A percentile compares a stretch with the other conserved stretches of the same genome.
phyloP scores from a whole-genome alignment of 2,329 filamentous ascomycete species.

The Alternaria brassicicola region DNA sequence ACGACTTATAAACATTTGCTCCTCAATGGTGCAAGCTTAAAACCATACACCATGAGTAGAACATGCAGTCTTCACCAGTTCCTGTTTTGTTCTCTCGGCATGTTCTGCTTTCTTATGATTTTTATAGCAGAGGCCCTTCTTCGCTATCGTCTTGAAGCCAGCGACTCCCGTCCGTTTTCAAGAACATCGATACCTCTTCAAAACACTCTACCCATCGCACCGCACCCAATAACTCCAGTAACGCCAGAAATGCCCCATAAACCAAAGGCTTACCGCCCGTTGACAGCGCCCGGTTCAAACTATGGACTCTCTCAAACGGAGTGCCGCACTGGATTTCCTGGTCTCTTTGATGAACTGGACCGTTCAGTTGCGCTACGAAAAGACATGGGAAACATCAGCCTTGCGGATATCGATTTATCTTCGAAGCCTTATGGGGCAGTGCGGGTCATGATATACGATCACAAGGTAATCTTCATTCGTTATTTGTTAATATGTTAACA shows the following conservation, averaged over 20 bases:
- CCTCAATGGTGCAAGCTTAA: neutral
- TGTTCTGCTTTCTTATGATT: slow-evolving; percentile 6
- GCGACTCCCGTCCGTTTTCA: neutral
- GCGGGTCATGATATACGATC: slow-evolving; percentile 39
- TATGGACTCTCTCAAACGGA: slow-evolving; percentile 10
- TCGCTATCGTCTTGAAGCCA: slow-evolving; percentile 8
- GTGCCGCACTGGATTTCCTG: slow-evolving; percentile 29
- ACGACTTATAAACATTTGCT: neutral
- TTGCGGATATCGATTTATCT: slow-evolving; percentile 26
- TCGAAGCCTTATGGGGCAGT: slow-evolving; percentile 28
- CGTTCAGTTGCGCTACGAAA: slow-evolving; percentile 20
- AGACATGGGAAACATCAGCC: slow-evolving; percentile 17
- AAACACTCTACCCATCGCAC: neutral
- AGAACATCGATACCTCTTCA: neutral
- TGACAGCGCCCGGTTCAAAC: neutral
- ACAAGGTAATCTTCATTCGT: slow-evolving; percentile 22
- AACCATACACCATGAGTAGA: neutral
- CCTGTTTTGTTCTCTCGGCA: neutral
- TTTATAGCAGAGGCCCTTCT: slow-evolving; percentile 2
- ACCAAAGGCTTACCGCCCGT: neutral
- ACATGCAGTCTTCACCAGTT: slow-evolving; percentile 6
- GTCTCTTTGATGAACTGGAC: slow-evolving; percentile 33
- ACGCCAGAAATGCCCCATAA: neutral
- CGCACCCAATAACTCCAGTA: neutral
- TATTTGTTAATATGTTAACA: neutral